These are phyloP conservation scores for Rubroshorea leprosula DNA, from an alignment of 345 rosid genomes.

Conservation along the genomic window DNA sequence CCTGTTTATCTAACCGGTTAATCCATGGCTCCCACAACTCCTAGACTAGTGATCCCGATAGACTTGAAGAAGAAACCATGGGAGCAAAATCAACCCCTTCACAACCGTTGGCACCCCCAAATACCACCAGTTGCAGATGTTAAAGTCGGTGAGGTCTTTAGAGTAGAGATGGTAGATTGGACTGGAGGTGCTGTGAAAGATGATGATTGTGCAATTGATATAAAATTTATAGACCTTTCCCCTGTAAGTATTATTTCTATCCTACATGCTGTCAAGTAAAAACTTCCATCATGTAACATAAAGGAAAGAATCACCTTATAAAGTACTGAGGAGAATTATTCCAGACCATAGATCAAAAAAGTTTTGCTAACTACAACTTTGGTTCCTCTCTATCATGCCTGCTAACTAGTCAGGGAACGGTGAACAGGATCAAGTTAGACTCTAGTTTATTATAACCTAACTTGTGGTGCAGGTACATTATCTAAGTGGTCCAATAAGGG, in stretches of 20 bases:
- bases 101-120: constrained; percentile 79
- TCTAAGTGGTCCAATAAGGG: constrained; percentile 73
- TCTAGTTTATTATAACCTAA: not conserved
- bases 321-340: no score
- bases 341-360: no score
- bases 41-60: constrained; percentile 49
- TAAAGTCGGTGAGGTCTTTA: constrained; percentile 42
- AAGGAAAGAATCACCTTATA: no score
- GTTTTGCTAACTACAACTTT: no score
- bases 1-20: constrained; percentile 1
- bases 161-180: constrained; percentile 64
- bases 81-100: constrained; percentile 57
- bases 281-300: no score
- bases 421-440: not conserved
- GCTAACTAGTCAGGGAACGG: no score
- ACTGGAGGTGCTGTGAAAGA: constrained; percentile 67
- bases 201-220: constrained; percentile 47
- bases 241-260: constrained; percentile 36
- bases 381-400: no score
- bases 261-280: no score
- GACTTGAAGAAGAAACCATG: constrained; percentile 70
- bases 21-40: constrained; percentile 53
- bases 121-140: constrained; percentile 50
- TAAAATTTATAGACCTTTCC: constrained; percentile 45
- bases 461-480: constrained; percentile 51